These are phyloP conservation scores for Raphanus sativus DNA, from an alignment of 345 rosid species.

Conservation along the genomic window DNA sequence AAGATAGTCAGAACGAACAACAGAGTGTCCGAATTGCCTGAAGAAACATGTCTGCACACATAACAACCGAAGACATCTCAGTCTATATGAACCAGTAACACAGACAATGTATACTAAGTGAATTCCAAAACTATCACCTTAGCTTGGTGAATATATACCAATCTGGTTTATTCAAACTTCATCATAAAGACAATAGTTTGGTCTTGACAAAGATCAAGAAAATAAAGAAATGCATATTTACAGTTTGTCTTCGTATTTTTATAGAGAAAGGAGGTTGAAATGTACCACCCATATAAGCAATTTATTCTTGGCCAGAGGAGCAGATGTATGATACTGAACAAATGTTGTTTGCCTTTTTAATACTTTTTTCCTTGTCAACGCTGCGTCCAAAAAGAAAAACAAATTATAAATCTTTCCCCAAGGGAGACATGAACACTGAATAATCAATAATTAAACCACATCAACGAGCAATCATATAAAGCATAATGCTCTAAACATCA, in stretches of 20 bases:
- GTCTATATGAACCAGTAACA: neutral
- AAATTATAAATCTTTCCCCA: neutral
- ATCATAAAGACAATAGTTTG: no score
- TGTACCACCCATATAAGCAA: constrained; percentile 84
- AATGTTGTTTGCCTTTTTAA: constrained; percentile 76
- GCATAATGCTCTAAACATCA: neutral
- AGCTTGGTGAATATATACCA: neutral
- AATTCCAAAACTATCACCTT: neutral
- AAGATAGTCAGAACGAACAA: constrained; percentile 83
- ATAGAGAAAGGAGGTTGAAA: neutral
- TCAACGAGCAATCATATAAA: constrained; percentile 3
- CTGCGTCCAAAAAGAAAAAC: constrained; percentile 44
- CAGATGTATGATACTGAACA: constrained; percentile 62
- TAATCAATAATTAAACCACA: neutral
- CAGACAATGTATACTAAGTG: neutral
- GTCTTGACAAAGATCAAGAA: neutral
- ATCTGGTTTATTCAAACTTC: neutral
- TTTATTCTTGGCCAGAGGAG: constrained; percentile 55
- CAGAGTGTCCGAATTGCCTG: constrained; percentile 84
- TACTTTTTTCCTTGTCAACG: constrained; percentile 47
- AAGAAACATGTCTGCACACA: constrained; percentile 84
- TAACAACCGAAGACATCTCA: neutral
- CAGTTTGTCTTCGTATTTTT: neutral
- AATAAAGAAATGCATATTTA: neutral
- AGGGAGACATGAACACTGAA: neutral